Conservation (phyloP, 768 basidiomycete genomes). For the Lactifluus echinatus region DNA sequence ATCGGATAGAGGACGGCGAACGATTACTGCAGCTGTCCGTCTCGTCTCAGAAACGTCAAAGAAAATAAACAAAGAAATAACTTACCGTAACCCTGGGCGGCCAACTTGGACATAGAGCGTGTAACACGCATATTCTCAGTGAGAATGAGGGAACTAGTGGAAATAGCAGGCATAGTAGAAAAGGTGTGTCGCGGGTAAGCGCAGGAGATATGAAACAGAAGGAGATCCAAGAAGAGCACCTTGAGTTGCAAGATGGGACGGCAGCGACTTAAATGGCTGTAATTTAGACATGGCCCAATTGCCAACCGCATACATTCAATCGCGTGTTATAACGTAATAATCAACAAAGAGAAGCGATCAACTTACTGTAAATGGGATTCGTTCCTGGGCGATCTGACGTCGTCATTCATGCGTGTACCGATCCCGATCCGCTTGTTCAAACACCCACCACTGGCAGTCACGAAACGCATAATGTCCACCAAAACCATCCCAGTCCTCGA, state of each 20-base stretch:
- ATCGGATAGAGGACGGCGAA: slow-evolving; percentile 8
- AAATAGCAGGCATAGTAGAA: slow-evolving; percentile 1
- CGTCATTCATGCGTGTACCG: neutral
- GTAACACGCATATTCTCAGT: slow-evolving; percentile 12
- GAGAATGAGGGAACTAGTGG: slow-evolving; percentile 9
- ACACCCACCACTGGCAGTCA: neutral
- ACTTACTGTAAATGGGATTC: neutral
- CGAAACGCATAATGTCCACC: slow-evolving; percentile 26
- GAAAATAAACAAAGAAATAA: neutral
- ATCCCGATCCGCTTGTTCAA: neutral
- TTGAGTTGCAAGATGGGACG: neutral
- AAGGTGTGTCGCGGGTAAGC: neutral
- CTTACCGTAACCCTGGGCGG: slow-evolving; percentile 2
- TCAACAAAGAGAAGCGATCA: too few species aligned
- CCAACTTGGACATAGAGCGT: slow-evolving; percentile 4
- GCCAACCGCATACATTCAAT: too few species aligned
- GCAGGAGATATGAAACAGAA: neutral
- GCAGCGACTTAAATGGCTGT: neutral
- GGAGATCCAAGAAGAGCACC: neutral
- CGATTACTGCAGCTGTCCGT: neutral
- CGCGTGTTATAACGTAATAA: too few species aligned
- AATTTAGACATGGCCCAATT: neutral
- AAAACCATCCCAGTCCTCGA: slow-evolving; percentile 43
- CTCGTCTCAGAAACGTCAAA: neutral
- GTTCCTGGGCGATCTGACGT: neutral